Evolutionary conservation across 2,329 filamentous ascomycete genomes (phyloP).

Genomic region (Colletotrichum magnum): DNA sequence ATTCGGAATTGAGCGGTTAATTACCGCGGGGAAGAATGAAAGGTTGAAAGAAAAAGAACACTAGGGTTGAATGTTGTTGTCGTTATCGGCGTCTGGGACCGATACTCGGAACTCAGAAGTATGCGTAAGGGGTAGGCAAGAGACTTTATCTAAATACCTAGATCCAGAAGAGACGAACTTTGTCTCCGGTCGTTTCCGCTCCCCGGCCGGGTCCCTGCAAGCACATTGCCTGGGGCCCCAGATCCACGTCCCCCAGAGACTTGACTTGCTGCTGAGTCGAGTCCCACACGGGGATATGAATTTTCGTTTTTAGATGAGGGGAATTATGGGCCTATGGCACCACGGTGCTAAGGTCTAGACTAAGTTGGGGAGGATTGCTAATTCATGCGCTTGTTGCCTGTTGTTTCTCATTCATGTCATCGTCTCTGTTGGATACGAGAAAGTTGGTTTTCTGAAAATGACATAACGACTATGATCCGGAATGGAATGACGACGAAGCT

Average conservation of each 20-base stretch:
- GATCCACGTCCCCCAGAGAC: conserved; percentile 21
- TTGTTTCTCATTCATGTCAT: not conserved
- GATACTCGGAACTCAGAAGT: not conserved
- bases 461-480: too few relatives aligned
- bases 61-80: not conserved
- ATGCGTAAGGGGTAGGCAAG: not conserved
- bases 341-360: conserved; percentile 1
- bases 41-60: not conserved
- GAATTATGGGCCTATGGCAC: conserved; percentile 23
- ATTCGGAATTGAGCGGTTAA: too few relatives aligned
- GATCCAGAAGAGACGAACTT: not conserved
- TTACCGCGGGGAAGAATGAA: too few relatives aligned
- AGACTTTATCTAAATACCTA: conserved; percentile 20
- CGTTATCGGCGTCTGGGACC: not conserved
- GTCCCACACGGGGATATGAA: conserved; percentile 30
- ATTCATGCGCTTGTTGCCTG: not conserved
- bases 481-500: too few relatives aligned
- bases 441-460: too few relatives aligned
- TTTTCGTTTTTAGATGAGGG: not conserved
- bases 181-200: conserved; percentile 15
- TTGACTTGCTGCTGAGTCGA: conserved; percentile 4
- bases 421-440: not conserved
- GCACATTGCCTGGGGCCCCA: conserved; percentile 12
- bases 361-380: not conserved
- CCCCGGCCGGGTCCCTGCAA: conserved; percentile 10